Evolutionary conservation across 2,329 filamentous ascomycete genomes (phyloP).

Genomic region (Zopfia rhizophila): DNA sequence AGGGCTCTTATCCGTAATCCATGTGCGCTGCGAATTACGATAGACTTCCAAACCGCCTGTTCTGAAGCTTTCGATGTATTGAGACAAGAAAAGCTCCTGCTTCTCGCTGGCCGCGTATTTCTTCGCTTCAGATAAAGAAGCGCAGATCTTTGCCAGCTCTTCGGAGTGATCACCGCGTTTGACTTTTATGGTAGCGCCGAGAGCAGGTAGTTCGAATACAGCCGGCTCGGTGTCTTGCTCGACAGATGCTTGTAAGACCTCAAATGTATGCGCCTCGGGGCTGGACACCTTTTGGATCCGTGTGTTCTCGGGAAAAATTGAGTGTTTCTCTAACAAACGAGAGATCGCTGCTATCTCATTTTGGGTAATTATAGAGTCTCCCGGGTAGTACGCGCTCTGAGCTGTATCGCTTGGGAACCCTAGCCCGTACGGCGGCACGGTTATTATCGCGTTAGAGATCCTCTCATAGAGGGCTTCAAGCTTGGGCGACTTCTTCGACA

Average conservation of each 20-base stretch:
- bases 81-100: slow-evolving; percentile 76
- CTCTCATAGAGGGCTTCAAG: slow-evolving; percentile 8
- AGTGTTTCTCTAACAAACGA: slow-evolving; percentile 11
- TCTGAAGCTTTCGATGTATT: slow-evolving; percentile 80
- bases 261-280: slow-evolving; percentile 1
- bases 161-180: slow-evolving; percentile 79
- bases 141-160: slow-evolving; percentile 75
- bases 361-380: slow-evolving; percentile 10
- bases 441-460: slow-evolving; percentile 9
- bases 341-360: slow-evolving; percentile 19
- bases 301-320: slow-evolving; percentile 27
- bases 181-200: slow-evolving; percentile 71
- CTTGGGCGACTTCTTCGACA: slow-evolving; percentile 13
- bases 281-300: slow-evolving; percentile 17
- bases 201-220: slow-evolving; percentile 69
- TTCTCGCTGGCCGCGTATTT: slow-evolving; percentile 77
- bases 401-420: slow-evolving; percentile 20
- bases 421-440: slow-evolving; percentile 17
- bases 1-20: slow-evolving; percentile 86
- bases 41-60: slow-evolving; percentile 79
- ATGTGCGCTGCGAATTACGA: slow-evolving; percentile 82
- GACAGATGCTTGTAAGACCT: slow-evolving; percentile 60
- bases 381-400: slow-evolving; percentile 25
- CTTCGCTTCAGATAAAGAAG: slow-evolving; percentile 61
- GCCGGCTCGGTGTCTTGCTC: slow-evolving; percentile 69